A percentile compares a stretch with the other conserved stretches of the same genome.
phyloP scores from a whole-genome alignment of 129 eudicot genomes.

The Escallonia herrerae region DNA sequence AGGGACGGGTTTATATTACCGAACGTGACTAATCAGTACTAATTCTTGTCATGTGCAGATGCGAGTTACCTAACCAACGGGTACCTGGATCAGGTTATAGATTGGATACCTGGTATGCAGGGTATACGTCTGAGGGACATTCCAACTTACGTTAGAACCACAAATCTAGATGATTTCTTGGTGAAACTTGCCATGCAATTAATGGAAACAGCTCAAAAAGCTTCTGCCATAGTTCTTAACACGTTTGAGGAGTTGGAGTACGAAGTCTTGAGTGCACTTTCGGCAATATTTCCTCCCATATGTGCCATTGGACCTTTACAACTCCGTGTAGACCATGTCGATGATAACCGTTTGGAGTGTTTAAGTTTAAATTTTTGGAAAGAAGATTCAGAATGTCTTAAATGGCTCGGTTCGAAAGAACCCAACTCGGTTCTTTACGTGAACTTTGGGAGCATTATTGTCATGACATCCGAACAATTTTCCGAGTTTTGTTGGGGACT shows the following conservation, averaged over 20 bases:
- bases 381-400: conserved; percentile 26
- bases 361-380: conserved; percentile 26
- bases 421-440: conserved; percentile 21
- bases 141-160: conserved; percentile 30
- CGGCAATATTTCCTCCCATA: conserved; percentile 17
- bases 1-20: no score
- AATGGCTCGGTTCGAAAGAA: conserved; percentile 6
- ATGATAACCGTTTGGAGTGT: background rate
- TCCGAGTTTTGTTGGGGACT: conserved; percentile 42
- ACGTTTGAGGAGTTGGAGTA: conserved; percentile 23
- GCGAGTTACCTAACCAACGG: conserved; percentile 21
- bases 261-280: conserved; percentile 17
- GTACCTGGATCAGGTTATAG: conserved; percentile 18
- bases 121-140: conserved; percentile 28
- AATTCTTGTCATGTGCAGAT: conserved; percentile 13
- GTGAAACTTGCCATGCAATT: conserved; percentile 5
- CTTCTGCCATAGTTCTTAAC: conserved; percentile 24
- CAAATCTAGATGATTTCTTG: conserved; percentile 23
- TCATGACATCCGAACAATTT: conserved; percentile 19
- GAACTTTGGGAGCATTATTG: conserved; percentile 35
- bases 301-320: conserved; percentile 35
- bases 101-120: conserved; percentile 22
- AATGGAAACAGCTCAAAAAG: background rate
- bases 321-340: conserved; percentile 5
- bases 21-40: no score